Base-by-base conservation (phyloP, 1,284 basidiomycete genomes). In the Bjerkandera adusta region DNA sequence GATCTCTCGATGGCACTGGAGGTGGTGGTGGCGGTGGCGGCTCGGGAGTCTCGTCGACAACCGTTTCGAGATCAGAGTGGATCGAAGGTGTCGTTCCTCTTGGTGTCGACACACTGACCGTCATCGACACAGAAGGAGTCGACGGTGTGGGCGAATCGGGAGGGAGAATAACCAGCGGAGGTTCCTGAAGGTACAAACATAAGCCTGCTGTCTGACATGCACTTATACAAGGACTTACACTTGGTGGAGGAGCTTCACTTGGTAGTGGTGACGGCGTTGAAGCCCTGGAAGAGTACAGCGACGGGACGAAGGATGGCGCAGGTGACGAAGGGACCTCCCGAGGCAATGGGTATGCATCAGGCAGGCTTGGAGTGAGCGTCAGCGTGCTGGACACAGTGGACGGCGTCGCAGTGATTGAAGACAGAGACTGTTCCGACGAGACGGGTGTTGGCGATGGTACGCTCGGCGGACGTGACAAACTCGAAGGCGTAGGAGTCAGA, bases 101-200 rank as follows among this genome's bases (percentile, higher is more conserved):
- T 2, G 83, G 86, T 0, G 85, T 88, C 1, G 75, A 76, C 18
- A 85, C 55, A 47, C 80, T 85, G 47, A 85, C 69, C 36, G 75
- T 72, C 33, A 77, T 68, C 2, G 83, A 76, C 6, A 69, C 66
- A 1, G 64, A 63, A 2, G 68, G 65, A 59, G 61, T 60, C 3
- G 65, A 53, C 2, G 68, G 61, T 3, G 65, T 54, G 15, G 67
- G 65, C 1, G 71, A 67, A 6, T 65, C 57, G 0, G 72, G 71
- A 4, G 71, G 62, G 13, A 71, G 66, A 25, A 73, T 56, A 5
- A 48, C 41, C 27, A 57, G 47, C 0, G 74, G 69, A 7, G 60
- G 60, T n/a, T 58, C 46, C 63, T 63, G n/a, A n/a, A n/a, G n/a
- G n/a, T n/a, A 44, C 32, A 38, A 47, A 49, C 21, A 55, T 37